Evolutionary conservation across 257 asterid genomes (phyloP).

Genomic region (Rhazya stricta): DNA sequence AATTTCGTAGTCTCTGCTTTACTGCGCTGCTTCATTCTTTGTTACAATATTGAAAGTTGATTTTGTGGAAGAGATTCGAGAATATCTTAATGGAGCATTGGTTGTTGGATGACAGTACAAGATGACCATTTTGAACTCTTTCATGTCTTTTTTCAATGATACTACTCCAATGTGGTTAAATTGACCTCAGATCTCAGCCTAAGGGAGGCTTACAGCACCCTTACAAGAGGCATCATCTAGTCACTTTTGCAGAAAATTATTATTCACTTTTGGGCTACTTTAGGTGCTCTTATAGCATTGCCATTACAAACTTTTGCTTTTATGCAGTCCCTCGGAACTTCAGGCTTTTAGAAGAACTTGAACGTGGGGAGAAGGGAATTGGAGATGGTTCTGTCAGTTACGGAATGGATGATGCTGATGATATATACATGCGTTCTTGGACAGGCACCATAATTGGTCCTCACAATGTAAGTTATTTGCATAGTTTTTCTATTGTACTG

Average conservation of each 20-base stretch:
- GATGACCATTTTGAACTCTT: not conserved
- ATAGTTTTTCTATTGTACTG: not conserved
- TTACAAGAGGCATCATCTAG: not conserved
- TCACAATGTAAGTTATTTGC: conserved; percentile 22
- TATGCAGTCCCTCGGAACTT: conserved; percentile 30
- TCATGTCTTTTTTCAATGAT: not conserved
- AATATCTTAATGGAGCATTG: not conserved
- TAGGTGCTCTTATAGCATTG: not conserved
- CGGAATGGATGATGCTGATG: conserved; percentile 41
- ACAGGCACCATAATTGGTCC: conserved; percentile 35
- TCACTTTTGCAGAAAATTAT: not conserved
- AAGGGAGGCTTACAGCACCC: not conserved
- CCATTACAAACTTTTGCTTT: not conserved
- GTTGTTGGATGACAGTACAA: not conserved
- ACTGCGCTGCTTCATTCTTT: not conserved
- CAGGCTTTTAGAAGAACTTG: conserved; percentile 35
- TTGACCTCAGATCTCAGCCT: not conserved
- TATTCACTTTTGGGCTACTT: not conserved
- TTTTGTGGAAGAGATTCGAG: not conserved
- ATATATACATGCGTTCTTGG: conserved; percentile 35
- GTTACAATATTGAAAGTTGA: not conserved
- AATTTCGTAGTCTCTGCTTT: not conserved
- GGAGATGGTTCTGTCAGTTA: conserved; percentile 43
- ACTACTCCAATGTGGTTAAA: not conserved
- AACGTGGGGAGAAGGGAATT: conserved; percentile 38